Evolutionary conservation across 495 filamentous ascomycete species (phyloP).

Genomic region (Lineolata rhizophorae): DNA sequence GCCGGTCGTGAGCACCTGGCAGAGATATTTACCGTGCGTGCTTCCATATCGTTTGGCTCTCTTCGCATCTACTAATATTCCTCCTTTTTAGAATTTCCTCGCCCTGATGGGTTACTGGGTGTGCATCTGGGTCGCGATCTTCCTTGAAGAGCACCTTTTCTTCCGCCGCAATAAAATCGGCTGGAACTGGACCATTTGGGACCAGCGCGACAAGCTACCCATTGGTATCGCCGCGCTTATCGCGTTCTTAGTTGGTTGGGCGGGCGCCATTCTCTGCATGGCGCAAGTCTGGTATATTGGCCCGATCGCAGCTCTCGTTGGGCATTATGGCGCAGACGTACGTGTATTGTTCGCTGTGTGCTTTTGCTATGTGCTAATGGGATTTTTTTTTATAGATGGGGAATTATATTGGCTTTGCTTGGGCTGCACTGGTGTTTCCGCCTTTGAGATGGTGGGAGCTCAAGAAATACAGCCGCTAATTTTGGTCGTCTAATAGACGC

Average conservation of each 20-base stretch:
- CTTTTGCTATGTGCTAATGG: conserved; percentile 4
- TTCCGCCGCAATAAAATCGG: conserved; percentile 21
- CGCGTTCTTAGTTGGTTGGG: conserved; percentile 21
- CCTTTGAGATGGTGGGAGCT: conserved; percentile 17
- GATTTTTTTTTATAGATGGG: conserved; percentile 20
- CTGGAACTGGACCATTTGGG: conserved; percentile 22
- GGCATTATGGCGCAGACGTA: conserved; percentile 38
- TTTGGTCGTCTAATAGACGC: too few species aligned
- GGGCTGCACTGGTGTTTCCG: conserved; percentile 19
- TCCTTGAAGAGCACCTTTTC: conserved; percentile 29
- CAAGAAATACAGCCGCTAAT: conserved; percentile 17
- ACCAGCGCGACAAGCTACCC: conserved; percentile 14
- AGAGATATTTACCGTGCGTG: conserved; percentile 33
- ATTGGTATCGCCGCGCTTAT: conserved; percentile 18
- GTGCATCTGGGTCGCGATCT: conserved; percentile 28
- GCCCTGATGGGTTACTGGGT: conserved; percentile 40
- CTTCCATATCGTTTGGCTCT: too few species aligned
- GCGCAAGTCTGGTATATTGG: conserved; percentile 22
- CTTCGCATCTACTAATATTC: too few species aligned
- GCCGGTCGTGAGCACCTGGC: conserved; percentile 29
- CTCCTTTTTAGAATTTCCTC: conserved; percentile 31
- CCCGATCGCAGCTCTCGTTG: conserved; percentile 19
- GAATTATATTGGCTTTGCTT: conserved; percentile 22
- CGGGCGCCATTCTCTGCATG: conserved; percentile 19
- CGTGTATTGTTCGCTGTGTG: conserved; percentile 6